These are phyloP conservation scores for Effrenium voratum DNA, from an alignment of 73 alveolate genomes.

Conservation along the genomic window DNA sequence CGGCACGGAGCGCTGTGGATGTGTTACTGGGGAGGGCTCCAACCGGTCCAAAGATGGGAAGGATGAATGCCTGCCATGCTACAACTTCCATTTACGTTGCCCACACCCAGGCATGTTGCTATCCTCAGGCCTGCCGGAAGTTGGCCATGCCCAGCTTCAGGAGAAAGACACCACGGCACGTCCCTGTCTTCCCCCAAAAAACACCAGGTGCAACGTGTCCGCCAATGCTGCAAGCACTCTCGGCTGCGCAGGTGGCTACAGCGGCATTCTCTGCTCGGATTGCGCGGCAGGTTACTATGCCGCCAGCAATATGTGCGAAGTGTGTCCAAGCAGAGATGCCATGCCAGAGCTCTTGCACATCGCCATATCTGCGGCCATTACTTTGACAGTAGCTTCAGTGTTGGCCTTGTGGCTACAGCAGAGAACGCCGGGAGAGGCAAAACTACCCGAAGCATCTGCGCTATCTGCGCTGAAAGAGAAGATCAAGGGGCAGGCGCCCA, in stretches of 20 bases:
- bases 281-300: neutral
- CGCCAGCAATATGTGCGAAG: neutral
- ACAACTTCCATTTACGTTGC: neutral
- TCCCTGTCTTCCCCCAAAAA: neutral
- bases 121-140: neutral
- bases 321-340: neutral
- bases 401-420: neutral
- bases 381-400: neutral
- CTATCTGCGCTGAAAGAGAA: neutral
- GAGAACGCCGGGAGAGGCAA: neutral
- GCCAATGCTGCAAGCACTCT: neutral
- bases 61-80: neutral
- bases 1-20: too few species aligned
- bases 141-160: neutral
- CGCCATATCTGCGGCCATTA: neutral
- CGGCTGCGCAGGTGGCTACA: neutral
- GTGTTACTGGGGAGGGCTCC: too few species aligned
- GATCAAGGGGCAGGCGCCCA: neutral
- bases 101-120: neutral
- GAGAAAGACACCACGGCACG: neutral
- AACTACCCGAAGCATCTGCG: neutral
- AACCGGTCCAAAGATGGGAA: too few species aligned
- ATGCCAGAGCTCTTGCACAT: neutral
- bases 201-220: constrained; percentile 7
- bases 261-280: constrained; percentile 15